Evolutionary conservation across 306 rosid genomes (phyloP), one percentile per base, ranked within the genome.

Genomic region (Pterocarpus santalinus): DNA sequence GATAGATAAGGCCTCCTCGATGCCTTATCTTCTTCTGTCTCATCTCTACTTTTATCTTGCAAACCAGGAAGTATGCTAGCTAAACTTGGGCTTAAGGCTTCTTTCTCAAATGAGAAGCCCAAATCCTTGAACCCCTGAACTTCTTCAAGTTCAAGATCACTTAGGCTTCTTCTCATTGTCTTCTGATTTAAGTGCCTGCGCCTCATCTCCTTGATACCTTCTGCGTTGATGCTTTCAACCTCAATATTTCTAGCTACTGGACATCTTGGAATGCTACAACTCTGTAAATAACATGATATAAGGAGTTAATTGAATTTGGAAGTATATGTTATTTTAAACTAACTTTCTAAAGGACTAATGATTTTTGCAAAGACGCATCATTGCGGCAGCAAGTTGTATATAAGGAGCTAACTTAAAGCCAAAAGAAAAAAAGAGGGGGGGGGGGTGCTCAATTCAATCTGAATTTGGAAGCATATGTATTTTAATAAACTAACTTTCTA

Each of bases 61-160:
- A 95, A 82, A 5, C 99, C 99, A 44, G 99, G 99, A 33, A 95
- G 75, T 72, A 95, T 95, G 86, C 66, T 88, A 9, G 91, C 89
- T 75, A 91, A 85, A 78, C 82, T 87, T 15, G 97, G 94, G 80
- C 76, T 85, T 38, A 90, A 28, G 11, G 85, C 75, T 60, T 90
- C 85, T 53, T 89, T 84, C 87, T 95, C 98, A 86, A 95, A 95
- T 81, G 88, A 86, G 86, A 95, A 95, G 0, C 99, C 99, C 65
- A 93, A 89, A 80, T 95, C 98, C 86, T 88, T 93, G 85, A 95
- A 95, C 28, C 99, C 99, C 70, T 93, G 97, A 68, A 95, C 85
- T 78, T 95, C 98, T 86, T 95, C 97, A 30, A 44, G 76, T 28
- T 93, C 98, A 44, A 95, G 94, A 65, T 95, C 96, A 69, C 91